Evolutionary conservation across 495 filamentous ascomycete genomes (phyloP).

Genomic region (Tuber brumale): DNA sequence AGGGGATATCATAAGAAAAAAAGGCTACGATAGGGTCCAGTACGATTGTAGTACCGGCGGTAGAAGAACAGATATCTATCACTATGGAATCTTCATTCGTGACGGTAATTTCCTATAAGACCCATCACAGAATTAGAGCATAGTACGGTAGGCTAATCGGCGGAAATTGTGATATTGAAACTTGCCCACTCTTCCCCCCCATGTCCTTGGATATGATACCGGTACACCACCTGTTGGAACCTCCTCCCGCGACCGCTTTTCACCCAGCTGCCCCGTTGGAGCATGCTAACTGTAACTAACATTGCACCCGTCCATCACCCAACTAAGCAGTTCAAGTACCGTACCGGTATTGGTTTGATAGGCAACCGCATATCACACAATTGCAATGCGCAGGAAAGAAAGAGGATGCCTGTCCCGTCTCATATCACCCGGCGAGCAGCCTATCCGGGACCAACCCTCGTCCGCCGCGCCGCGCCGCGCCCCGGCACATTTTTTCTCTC

Average conservation of each 20-base stretch:
- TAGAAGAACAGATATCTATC: neutral
- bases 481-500: neutral
- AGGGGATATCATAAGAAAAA: neutral
- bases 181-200: neutral
- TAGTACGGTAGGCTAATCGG: no score
- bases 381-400: neutral
- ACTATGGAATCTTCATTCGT: neutral
- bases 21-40: neutral
- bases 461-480: neutral
- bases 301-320: neutral
- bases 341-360: neutral
- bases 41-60: no score
- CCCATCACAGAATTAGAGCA: neutral
- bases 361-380: neutral
- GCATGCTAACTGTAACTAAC: neutral
- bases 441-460: neutral
- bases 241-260: neutral
- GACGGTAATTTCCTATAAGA: neutral
- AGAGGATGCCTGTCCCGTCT: neutral
- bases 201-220: neutral
- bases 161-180: neutral
- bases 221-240: neutral
- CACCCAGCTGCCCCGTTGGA: neutral
- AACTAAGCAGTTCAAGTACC: neutral
- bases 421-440: neutral